A percentile compares a stretch with the other conserved stretches of the same genome.
Conservation (phyloP, 495 filamentous ascomycete species). For the Chaetomium fimeti region DNA sequence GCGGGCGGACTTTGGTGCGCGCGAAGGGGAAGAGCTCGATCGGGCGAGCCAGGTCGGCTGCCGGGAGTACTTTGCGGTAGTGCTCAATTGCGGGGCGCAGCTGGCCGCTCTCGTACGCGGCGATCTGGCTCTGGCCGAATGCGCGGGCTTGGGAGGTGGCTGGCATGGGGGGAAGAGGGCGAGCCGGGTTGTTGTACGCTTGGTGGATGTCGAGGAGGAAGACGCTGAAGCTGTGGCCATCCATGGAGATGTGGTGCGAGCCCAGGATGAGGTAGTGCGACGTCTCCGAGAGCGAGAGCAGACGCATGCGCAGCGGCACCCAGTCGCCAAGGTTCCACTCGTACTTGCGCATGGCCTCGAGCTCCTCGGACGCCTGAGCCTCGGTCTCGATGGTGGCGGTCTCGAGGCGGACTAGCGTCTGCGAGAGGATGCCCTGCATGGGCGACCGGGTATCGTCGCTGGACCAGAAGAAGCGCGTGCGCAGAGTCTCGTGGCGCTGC, state of each 20-base stretch:
- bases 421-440: conserved; percentile 22
- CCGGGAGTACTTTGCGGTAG: neutral
- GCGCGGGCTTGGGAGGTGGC: neutral
- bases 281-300: conserved; percentile 19
- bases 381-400: neutral
- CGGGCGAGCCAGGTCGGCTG: neutral
- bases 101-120: neutral
- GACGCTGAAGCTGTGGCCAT: conserved; percentile 28
- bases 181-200: conserved; percentile 13
- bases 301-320: conserved; percentile 21
- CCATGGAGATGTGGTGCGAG: conserved; percentile 36
- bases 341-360: conserved; percentile 20
- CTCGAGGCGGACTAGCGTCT: conserved; percentile 18
- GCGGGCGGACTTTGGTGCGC: neutral
- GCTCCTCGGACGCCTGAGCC: neutral
- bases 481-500: conserved; percentile 45
- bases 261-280: conserved; percentile 28
- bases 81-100: neutral
- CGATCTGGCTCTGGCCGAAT: neutral
- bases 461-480: conserved; percentile 34
- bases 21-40: neutral
- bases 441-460: conserved; percentile 17
- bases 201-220: conserved; percentile 20
- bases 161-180: neutral
- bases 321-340: conserved; percentile 26